phyloP scores from a whole-genome alignment of 2,329 filamentous ascomycete species.

The Exophiala xenobiotica region DNA sequence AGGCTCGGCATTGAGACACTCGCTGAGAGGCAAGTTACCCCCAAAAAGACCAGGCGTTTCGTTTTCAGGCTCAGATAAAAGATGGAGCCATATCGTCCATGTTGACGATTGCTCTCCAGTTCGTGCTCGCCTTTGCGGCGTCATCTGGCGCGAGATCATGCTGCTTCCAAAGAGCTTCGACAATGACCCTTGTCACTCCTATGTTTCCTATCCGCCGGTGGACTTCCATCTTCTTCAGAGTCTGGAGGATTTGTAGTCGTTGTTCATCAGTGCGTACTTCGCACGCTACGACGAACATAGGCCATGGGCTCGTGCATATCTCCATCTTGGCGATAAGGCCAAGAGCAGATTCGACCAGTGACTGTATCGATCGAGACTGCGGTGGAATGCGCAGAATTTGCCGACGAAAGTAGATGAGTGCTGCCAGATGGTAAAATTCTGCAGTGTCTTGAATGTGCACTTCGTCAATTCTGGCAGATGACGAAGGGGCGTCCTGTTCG shows the following conservation, averaged over 20 bases:
- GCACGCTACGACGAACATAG: constrained; percentile 7
- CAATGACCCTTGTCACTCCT: constrained; percentile 2
- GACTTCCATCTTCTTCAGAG: constrained; percentile 1
- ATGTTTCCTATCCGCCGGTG: constrained; percentile 1
- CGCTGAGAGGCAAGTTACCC: too few relatives aligned
- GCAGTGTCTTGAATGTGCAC: constrained; percentile 1
- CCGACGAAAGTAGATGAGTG: constrained; percentile 7
- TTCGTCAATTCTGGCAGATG: not conserved
- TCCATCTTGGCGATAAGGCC: not conserved
- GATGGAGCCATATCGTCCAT: not conserved
- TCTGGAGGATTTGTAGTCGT: constrained; percentile 3
- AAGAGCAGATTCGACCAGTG: not conserved
- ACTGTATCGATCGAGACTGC: not conserved
- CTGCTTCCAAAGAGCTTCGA: constrained; percentile 7
- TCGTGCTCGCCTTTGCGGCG: not conserved
- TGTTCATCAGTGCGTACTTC: not conserved
- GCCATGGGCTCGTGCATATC: constrained; percentile 10
- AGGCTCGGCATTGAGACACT: too few relatives aligned
- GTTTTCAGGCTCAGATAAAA: too few relatives aligned
- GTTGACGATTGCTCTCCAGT: constrained; percentile 3
- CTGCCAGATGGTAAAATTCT: constrained; percentile 5
- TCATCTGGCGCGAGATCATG: constrained; percentile 2
- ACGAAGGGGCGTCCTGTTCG: not conserved
- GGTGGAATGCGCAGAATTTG: not conserved
- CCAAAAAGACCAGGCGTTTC: too few relatives aligned